These are phyloP conservation scores for Globisporangium alternatum DNA, from an alignment of 352 stramenopile species.

Conservation along the genomic window DNA sequence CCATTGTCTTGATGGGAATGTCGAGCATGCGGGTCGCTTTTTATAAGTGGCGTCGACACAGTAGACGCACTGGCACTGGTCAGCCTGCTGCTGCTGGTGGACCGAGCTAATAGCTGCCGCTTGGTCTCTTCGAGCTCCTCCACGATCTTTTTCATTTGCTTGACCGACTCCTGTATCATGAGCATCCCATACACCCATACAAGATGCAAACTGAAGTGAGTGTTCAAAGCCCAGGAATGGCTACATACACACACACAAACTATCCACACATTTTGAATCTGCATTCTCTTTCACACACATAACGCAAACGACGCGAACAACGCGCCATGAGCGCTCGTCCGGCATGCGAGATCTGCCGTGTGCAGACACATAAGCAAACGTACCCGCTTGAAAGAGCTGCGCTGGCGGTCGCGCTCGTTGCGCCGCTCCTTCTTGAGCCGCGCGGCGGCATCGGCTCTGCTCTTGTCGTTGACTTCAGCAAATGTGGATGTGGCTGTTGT, in stretches of 20 bases:
- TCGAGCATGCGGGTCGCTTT: no score
- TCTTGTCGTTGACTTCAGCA: background rate
- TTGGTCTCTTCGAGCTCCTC: conserved; percentile 47
- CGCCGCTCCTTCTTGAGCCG: conserved; percentile 33
- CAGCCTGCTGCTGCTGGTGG: background rate
- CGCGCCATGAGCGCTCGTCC: no score
- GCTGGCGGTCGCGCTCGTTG: conserved; percentile 61
- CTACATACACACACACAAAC: background rate
- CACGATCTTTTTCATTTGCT: conserved; percentile 43
- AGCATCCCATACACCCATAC: background rate
- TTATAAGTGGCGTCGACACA: background rate
- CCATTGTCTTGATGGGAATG: no score
- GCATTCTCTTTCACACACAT: background rate
- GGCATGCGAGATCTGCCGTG: no score
- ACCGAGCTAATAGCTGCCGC: conserved; percentile 26
- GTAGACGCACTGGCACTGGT: background rate
- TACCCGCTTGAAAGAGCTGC: conserved; percentile 54
- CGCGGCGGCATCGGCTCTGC: background rate
- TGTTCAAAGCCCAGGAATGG: background rate
- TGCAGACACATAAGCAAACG: background rate
- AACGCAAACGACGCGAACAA: background rate
- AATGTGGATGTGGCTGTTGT: background rate
- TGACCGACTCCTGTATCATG: conserved; percentile 37
- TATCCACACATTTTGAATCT: background rate
- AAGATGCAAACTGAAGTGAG: background rate